Base-by-base conservation (phyloP, 768 basidiomycete species). In the Phaffia australis region DNA sequence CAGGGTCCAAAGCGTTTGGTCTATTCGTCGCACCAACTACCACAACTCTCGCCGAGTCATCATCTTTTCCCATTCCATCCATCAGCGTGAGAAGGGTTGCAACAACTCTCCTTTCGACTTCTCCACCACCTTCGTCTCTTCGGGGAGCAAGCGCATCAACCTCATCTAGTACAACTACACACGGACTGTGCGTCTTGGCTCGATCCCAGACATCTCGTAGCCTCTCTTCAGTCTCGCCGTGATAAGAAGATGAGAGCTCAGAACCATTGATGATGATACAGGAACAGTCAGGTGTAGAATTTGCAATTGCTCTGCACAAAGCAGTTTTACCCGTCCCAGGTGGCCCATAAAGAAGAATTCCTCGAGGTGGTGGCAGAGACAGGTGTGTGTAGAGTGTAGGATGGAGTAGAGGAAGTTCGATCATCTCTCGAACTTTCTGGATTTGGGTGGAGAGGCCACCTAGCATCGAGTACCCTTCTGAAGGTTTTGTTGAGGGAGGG, bases 301-400 rank as follows among this genome's bases (percentile, higher is more conserved):
- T 82, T 3, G 94, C 92, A 66, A 99, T 92, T 18, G 92, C 89
- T 69, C 91, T 85, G 15, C 95, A 94, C 1, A 99, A 80, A 73
- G 95, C 91, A 0, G 95, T 99, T 78, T 99, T 99, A 19, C 95
- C 95, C 11, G 95, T 98, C 48, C 95, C 95, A 2, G 95, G 91
- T 15, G 92, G 93, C 15, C 95, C 95, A 75, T 97, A 87, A 1
- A 99, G 82, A 23, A 98, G 82, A 55, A 98, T 87, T 4, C 95
- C 95, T 56, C 89, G 85, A n/a, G 94, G 93, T 19, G 94, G 93
- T 72, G 88, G 92, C n/a, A 99, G 80, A 47, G 88, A 85, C 71
- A 92, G 89, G 71, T 86, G 83, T 8, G 78, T 79, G 76, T 88
- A 93, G 7, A 92, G 79, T 58, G 87, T 84, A 3, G 90, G 90